Evolutionary conservation across 257 asterid species (phyloP), one percentile per base, ranked within the genome.

Genomic region (Mitragyna speciosa): DNA sequence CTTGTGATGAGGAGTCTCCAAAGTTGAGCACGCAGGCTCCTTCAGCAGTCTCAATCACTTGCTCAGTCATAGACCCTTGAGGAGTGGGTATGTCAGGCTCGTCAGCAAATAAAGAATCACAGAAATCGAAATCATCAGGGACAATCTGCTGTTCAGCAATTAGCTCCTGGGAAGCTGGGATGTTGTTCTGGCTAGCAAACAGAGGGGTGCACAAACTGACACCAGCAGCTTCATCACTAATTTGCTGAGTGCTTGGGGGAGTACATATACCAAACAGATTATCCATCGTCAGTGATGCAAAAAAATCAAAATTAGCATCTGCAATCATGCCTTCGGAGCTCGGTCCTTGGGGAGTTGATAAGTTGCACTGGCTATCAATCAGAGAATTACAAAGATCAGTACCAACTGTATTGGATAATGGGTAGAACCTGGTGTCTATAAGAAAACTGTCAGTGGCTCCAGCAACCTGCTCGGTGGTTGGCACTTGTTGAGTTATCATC

Each of bases 261-360:
- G 52, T 47, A 12, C 52, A 67, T 19, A 9, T 33, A 45, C 48
- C 52, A 49, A 9, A 2, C 66, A 48, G 66, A 26, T 47, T 7
- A 12, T 15, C 20, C 49, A 20, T 9, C 17, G 59, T 41, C 43
- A 26, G 66, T 36, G 41, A 36, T 24, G 59, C 45, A 30, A 48
- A 0, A 14, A 12, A 59, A 43, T 66, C 41, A 77, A 11, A 24
- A 66, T 56, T 56, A 30, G 47, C 41, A 74, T 5, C 51, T 15
- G 17, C 75, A 30, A 24, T 58, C 2, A 15, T 66, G 31, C n/a
- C 41, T 16, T 33, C 56, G 0, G 31, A 14, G 15, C n/a, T 30
- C 73, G 83, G 77, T 7, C 15, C 74, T 26, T 33, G 78, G 33
- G 80, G 68, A 68, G 76, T 72, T 39, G 56, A 22, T 33, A 10